phyloP scores from a whole-genome alignment of 345 rosid genomes.

The Eucalyptus sp. region DNA sequence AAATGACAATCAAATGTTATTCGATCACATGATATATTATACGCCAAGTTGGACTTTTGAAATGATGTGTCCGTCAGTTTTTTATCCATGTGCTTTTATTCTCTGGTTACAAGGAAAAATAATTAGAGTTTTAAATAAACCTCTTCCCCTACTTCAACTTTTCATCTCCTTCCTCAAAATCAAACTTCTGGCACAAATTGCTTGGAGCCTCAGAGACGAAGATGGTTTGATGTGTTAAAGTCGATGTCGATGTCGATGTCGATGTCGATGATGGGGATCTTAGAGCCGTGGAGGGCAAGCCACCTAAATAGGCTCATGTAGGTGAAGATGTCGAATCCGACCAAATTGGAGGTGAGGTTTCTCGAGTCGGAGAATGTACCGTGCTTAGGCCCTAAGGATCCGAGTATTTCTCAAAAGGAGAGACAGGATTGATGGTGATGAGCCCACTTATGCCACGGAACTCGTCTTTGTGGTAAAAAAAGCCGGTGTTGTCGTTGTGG shows the following conservation, averaged over 20 bases:
- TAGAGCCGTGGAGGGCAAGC: background rate
- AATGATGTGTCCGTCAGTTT: background rate
- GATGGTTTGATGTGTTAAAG: background rate
- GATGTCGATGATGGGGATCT: background rate
- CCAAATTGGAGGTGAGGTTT: background rate
- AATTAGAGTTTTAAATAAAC: background rate
- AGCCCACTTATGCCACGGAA: background rate
- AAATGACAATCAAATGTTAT: background rate
- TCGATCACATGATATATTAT: background rate
- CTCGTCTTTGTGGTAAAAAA: background rate
- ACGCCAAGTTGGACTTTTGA: background rate
- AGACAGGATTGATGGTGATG: background rate
- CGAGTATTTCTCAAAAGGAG: background rate
- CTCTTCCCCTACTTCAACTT: background rate
- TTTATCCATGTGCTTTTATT: too few relatives aligned
- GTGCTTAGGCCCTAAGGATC: background rate
- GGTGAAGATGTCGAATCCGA: background rate
- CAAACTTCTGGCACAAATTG: background rate
- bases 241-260: background rate
- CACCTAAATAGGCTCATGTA: background rate
- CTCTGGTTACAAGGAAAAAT: too few relatives aligned
- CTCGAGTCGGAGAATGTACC: background rate
- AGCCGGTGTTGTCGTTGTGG: background rate
- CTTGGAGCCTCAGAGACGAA: background rate
- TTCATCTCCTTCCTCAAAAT: background rate